Evolutionary conservation across 2,329 filamentous ascomycete species (phyloP).

Genomic region (Fusarium sp.): DNA sequence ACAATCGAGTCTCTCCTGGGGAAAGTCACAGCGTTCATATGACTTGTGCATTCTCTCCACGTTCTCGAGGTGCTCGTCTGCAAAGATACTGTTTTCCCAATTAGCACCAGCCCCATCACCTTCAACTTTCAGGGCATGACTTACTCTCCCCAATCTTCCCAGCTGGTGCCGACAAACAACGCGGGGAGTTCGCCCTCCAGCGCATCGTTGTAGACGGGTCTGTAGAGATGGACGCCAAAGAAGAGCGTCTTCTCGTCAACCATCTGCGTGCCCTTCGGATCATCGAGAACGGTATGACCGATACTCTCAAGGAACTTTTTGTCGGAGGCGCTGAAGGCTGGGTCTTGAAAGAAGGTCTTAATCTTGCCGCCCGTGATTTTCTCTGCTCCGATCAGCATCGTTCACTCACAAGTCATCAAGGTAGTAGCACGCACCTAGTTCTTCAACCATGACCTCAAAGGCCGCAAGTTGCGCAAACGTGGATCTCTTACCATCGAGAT

Average conservation of each 20-base stretch:
- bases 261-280: slow-evolving; percentile 62
- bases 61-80: slow-evolving; percentile 27
- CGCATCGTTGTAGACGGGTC: slow-evolving; percentile 60
- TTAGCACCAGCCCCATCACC: background rate
- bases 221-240: slow-evolving; percentile 71
- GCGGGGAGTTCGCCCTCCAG: slow-evolving; percentile 58
- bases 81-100: slow-evolving; percentile 9
- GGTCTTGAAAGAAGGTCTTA: slow-evolving; percentile 63
- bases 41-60: slow-evolving; percentile 37
- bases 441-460: slow-evolving; percentile 58
- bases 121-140: slow-evolving; percentile 21
- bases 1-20: slow-evolving; percentile 28
- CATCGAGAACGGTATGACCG: slow-evolving; percentile 60
- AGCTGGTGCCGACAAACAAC: slow-evolving; percentile 66
- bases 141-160: slow-evolving; percentile 61
- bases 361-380: slow-evolving; percentile 44
- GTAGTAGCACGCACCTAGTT: slow-evolving; percentile 49
- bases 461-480: slow-evolving; percentile 64
- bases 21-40: slow-evolving; percentile 32
- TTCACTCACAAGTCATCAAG: background rate
- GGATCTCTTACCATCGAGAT: slow-evolving; percentile 55
- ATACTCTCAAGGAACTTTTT: slow-evolving; percentile 62
- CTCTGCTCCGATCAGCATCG: slow-evolving; percentile 25
- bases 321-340: slow-evolving; percentile 59
- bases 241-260: slow-evolving; percentile 62